phyloP scores from a whole-genome alignment of 257 asterid genomes.

The Solanum stenotomum region DNA sequence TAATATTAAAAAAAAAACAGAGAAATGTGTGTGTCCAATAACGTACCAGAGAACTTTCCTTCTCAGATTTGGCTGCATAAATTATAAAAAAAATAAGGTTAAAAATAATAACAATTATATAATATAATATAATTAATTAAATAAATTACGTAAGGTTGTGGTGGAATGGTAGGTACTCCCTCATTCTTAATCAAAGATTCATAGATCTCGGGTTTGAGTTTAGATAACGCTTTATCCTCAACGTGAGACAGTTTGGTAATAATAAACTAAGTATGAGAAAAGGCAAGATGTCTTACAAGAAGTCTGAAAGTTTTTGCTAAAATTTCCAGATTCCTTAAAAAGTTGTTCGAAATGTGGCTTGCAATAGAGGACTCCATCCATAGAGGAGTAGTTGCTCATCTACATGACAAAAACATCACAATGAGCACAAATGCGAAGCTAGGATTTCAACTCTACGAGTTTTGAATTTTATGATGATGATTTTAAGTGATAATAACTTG shows the following conservation, averaged over 20 bases:
- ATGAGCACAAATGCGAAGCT: not conserved
- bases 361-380: conserved; percentile 53
- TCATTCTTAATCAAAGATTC: not conserved
- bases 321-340: conserved; percentile 46
- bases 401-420: not conserved
- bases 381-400: conserved; percentile 53
- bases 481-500: not conserved
- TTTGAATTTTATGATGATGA: not conserved
- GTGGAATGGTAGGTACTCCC: fast-evolving
- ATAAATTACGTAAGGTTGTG: not conserved
- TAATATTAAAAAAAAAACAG: not conserved
- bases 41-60: conserved; percentile 27
- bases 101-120: not conserved
- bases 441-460: not conserved
- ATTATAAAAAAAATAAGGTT: not conserved
- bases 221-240: not conserved
- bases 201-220: fast-evolving
- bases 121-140: too few relatives aligned
- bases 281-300: conserved; percentile 8
- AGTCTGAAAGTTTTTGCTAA: conserved; percentile 41
- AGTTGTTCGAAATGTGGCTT: conserved; percentile 52
- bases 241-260: not conserved
- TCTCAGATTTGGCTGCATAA: conserved; percentile 18
- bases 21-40: not conserved
- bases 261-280: not conserved